A percentile compares a stretch with the other conserved stretches of the same genome.
Conservation (phyloP, 441 rosid genomes). For the Arabidopsis lyrata region DNA sequence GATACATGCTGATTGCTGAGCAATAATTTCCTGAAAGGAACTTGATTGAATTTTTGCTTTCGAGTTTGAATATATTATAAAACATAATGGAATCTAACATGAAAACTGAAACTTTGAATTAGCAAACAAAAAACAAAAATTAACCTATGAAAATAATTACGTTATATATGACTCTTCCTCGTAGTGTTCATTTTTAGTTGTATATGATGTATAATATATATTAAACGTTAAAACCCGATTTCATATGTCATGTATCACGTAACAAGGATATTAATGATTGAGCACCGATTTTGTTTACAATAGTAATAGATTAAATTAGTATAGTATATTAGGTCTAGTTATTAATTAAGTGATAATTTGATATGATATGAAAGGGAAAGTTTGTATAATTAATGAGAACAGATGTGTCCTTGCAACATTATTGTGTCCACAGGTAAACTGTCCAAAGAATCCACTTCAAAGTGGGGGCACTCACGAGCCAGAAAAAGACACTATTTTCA, state of each 20-base stretch:
- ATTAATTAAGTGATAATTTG: slow-evolving; percentile 41
- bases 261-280: slow-evolving; percentile 45
- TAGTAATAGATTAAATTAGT: slow-evolving; percentile 24
- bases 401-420: slow-evolving; percentile 46
- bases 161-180: slow-evolving; percentile 5
- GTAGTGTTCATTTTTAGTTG: slow-evolving; percentile 19
- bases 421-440: slow-evolving; percentile 51
- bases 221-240: not conserved
- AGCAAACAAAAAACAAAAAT: not conserved
- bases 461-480: slow-evolving; percentile 49
- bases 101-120: slow-evolving; percentile 15
- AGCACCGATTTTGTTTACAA: slow-evolving; percentile 31
- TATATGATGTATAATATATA: slow-evolving; percentile 1
- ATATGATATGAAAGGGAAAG: slow-evolving; percentile 42
- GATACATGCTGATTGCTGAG: not conserved
- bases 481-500: slow-evolving; percentile 41
- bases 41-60: slow-evolving; percentile 30
- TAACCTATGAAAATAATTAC: not conserved
- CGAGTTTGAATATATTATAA: not conserved
- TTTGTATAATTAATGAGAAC: slow-evolving; percentile 41
- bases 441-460: slow-evolving; percentile 50
- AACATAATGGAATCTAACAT: slow-evolving; percentile 9
- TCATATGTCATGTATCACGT: slow-evolving; percentile 44
- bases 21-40: not conserved
- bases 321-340: slow-evolving; percentile 27